Evolutionary conservation across 2,329 filamentous ascomycete genomes (phyloP).

Genomic region (Arthroderma sp.): DNA sequence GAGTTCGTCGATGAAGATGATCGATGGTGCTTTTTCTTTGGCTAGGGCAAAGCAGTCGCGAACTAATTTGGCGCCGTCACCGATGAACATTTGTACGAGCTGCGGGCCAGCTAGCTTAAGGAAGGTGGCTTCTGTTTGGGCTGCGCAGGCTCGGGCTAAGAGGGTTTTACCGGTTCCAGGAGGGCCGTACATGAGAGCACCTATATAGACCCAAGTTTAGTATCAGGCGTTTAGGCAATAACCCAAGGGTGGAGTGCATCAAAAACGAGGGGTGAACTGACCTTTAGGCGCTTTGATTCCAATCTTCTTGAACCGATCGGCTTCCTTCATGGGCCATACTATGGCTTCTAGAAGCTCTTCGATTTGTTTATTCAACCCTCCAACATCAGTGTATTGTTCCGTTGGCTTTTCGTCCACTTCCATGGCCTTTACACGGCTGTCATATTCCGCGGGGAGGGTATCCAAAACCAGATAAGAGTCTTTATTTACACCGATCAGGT

Average conservation of each 20-base stretch:
- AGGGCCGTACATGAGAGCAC: constrained; percentile 88
- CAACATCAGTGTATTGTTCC: constrained; percentile 96
- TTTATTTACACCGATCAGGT: constrained; percentile 97
- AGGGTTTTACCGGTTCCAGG: constrained; percentile 38
- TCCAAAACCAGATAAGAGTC: constrained; percentile 96
- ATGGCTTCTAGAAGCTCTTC: constrained; percentile 97
- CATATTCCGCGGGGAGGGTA: constrained; percentile 92
- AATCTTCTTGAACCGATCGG: constrained; percentile 98
- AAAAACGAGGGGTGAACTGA: constrained; percentile 31
- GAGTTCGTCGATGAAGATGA: constrained; percentile 98
- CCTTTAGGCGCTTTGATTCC: constrained; percentile 99
- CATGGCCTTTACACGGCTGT: constrained; percentile 98
- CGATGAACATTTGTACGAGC: constrained; percentile 98
- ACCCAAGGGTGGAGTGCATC: constrained; percentile 6
- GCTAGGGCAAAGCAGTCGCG: constrained; percentile 94
- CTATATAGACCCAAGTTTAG: constrained; percentile 35
- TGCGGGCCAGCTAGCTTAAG: constrained; percentile 95
- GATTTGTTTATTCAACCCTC: constrained; percentile 96
- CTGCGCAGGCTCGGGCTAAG: constrained; percentile 86
- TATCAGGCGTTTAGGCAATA: too few species aligned
- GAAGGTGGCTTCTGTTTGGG: constrained; percentile 96
- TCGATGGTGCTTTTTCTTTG: constrained; percentile 96
- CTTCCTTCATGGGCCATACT: constrained; percentile 99
- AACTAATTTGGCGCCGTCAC: constrained; percentile 93
- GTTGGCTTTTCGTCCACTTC: constrained; percentile 99